Base-by-base conservation (phyloP, 2,329 filamentous ascomycete genomes). In the Aspergillus proliferans region DNA sequence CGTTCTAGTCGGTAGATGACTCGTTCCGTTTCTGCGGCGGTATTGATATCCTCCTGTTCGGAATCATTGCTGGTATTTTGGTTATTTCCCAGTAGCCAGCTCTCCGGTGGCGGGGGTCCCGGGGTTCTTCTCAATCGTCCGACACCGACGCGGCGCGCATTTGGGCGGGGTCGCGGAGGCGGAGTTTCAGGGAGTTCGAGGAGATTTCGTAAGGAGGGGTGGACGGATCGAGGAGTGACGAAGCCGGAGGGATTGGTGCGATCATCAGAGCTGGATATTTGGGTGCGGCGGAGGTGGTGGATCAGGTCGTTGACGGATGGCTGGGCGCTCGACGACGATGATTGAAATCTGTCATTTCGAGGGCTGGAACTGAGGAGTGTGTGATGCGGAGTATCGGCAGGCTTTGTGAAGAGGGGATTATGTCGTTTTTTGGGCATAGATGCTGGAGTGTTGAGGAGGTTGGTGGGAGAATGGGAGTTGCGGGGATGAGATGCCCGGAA, bases 341-440 rank as follows among this genome's bases (percentile, higher is more conserved):
- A 44, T 30, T 50, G 52, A 50, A 55, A 48, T 49, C 53, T 53
- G 47, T 57, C 65, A 67, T 67, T 52, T 4, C 65, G 60, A 28
- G 52, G 40, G 47, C 40, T 36, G 14, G 64, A 69, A 2, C 66
- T 63, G 18, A 53, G 53, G 28, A 72, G 60, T 4, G 70, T 67
- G 43, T 67, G 71, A 52, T 74, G 73, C 39, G 65, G 63, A 15
- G 67, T 67, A 43, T 57, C 68, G 33, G 58, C 58, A 30, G 73
- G 72, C 50, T 75, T 76, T 43, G 64, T 57, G 45, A 65, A 63
- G 19, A 66, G 55, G 22, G 58, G 53, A 38, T 66, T 68, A 47
- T 66, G 65, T 59, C 72, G 66, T 59, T 76, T 76, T 63, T 74
- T 76, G 58, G 74, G 72, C 74, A 76, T 76, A 61, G 56, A 58